Conservation (phyloP, 306 rosid genomes). For the apple (Malus domestica) region ASM211411v1 NC_041796.1:5497001-5497500, state of each 20-base stretch:
- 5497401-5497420: too few relatives aligned
- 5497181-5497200: background rate
- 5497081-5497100: background rate
- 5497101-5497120: background rate
- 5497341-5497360: background rate
- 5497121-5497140: background rate
- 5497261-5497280: background rate
- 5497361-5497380: background rate
- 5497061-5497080: too few relatives aligned
- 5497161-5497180: background rate
- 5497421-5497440: too few relatives aligned
- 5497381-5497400: too few relatives aligned
- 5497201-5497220: constrained; percentile 19
- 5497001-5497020: background rate
- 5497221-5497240: constrained; percentile 20
- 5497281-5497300: constrained; percentile 18
- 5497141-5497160: background rate
- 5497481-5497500: too few relatives aligned
- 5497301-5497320: constrained; percentile 10
- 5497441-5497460: too few relatives aligned
- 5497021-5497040: background rate
- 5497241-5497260: constrained; percentile 3
- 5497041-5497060: too few relatives aligned
- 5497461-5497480: too few relatives aligned
- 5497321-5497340: constrained; percentile 18